These are phyloP conservation scores for Corrigiola litoralis DNA, from an alignment of 179 eudicot species.

Conservation along the genomic window DNA sequence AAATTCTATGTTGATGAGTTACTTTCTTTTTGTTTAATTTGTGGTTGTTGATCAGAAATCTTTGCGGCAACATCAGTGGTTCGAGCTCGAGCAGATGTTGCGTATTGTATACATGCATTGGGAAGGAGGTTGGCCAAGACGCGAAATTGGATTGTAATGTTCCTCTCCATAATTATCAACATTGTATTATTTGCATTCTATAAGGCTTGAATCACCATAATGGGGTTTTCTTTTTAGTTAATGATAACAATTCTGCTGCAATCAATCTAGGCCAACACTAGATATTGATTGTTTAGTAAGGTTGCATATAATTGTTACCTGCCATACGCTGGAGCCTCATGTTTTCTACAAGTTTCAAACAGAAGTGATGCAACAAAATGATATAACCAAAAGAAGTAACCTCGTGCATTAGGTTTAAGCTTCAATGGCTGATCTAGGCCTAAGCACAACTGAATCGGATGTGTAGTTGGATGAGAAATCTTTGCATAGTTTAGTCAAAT, in stretches of 20 bases:
- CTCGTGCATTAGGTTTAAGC: no score
- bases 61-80: conserved; percentile 65
- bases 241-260: neutral
- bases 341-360: no score
- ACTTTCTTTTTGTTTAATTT: neutral
- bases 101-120: conserved; percentile 87
- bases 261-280: neutral
- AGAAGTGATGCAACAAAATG: no score
- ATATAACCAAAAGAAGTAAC: no score
- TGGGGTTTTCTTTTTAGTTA: neutral
- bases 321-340: no score
- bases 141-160: conserved; percentile 73
- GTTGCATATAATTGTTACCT: no score
- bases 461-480: neutral
- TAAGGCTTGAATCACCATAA: neutral
- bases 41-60: conserved; percentile 39
- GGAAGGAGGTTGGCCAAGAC: conserved; percentile 79
- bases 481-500: neutral
- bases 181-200: neutral
- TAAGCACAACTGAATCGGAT: no score
- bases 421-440: no score
- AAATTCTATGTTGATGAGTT: no score
- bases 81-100: conserved; percentile 80
- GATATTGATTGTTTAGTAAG: no score
- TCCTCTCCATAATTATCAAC: neutral